Evolutionary conservation across 768 basidiomycete genomes (phyloP), one percentile per base, ranked within the genome.

Genomic region (Tricholoma furcatifolium): DNA sequence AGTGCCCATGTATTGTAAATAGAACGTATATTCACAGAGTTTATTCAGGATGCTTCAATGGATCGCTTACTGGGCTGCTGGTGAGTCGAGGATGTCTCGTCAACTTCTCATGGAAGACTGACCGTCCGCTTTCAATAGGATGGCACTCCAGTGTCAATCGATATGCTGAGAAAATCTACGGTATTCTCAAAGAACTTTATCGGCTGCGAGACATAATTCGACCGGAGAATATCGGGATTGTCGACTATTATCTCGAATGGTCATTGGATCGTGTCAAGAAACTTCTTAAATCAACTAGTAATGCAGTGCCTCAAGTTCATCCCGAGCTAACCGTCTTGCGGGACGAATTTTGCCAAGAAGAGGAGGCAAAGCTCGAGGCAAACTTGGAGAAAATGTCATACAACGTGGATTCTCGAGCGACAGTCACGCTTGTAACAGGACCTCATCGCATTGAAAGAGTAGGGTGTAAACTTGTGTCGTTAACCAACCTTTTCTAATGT

Each of bases 1-100:
- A 44, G 43, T 44, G 12, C 27, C 23, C 27, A 38, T 18, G 18
- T 11, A 38, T 38, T 38, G 36, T 14, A 15, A 15, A 18, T 5
- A n/a, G n/a, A 4, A 15, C 18, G 10, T 18, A 38, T 38, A 38
- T 38, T 15, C 12, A 38, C 36, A 38, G 4, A 15, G 36, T 3
- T 38, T 4, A 38, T 44, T 8, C 24, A 44, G 43, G 23, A 14
- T 44, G 12, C 23, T 31, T 14, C 43, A 47, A 47, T 47, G 46
- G 46, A 10, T 47, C 12, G 46, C 46, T 4, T 47, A 35, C 17
- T 47, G 46, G 46, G 46, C 46, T 35, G 46, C 46, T 18, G 46
- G 46, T 47, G 21, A 27, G 18, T 17, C 30, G 20, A 6, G 4
- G 30, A 32, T 34, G 7, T 18, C 8, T 17, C 21, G 20, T 17